These are phyloP conservation scores for Gossypium sturtianum DNA, from an alignment of 345 rosid species.

Conservation along the genomic window DNA sequence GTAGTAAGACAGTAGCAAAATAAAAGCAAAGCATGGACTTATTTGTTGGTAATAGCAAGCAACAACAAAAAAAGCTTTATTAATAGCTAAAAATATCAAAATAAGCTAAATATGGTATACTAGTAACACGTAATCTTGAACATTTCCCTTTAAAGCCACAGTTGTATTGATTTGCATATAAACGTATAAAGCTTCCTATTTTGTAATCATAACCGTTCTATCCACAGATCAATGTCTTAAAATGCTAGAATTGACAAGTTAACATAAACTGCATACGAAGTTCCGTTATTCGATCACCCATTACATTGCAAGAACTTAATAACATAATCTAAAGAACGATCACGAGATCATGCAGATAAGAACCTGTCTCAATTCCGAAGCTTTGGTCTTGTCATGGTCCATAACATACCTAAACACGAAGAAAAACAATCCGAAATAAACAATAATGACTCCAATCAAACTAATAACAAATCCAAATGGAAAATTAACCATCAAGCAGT, in stretches of 20 bases:
- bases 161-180: not conserved
- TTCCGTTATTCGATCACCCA: not conserved
- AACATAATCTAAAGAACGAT: not conserved
- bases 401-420: constrained; percentile 57
- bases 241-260: not conserved
- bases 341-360: constrained; percentile 9
- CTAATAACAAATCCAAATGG: not conserved
- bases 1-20: not conserved
- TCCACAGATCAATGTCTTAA: not conserved
- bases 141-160: not conserved
- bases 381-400: constrained; percentile 74
- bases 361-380: constrained; percentile 57
- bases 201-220: not conserved
- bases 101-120: not conserved
- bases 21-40: not conserved
- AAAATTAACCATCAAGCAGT: not conserved
- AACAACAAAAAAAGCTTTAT: not conserved
- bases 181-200: not conserved
- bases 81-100: not conserved
- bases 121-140: not conserved
- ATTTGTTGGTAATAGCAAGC: not conserved
- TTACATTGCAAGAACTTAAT: not conserved
- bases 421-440: not conserved
- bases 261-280: not conserved
- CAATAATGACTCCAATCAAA: not conserved